These are phyloP conservation scores for Fusarium concolor DNA, from an alignment of 2,329 filamentous ascomycete species.

Conservation along the genomic window DNA sequence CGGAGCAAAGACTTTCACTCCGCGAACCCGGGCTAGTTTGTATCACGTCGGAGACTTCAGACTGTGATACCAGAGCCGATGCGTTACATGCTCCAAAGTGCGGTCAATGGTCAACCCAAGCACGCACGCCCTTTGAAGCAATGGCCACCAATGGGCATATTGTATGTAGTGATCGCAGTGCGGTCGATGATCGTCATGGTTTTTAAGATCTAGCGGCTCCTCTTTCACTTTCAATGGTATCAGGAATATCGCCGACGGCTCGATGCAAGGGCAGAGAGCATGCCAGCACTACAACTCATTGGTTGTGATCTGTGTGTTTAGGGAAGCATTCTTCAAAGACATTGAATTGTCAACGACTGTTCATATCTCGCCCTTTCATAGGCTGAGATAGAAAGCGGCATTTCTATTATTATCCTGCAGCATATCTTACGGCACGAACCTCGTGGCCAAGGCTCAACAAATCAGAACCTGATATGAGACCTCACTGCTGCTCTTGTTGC, in stretches of 20 bases:
- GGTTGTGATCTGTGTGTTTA: too few relatives aligned
- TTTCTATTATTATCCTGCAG: constrained; percentile 42
- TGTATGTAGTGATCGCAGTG: too few relatives aligned
- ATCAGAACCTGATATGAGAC: constrained; percentile 20
- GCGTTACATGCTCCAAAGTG: constrained; percentile 5
- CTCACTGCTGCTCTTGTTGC: constrained; percentile 23
- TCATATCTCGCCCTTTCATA: neutral
- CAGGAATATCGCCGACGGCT: neutral
- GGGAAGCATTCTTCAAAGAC: neutral
- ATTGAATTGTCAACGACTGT: constrained; percentile 5
- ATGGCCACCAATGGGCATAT: neutral
- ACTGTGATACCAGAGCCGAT: constrained; percentile 14
- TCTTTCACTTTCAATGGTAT: neutral
- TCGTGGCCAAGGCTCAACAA: constrained; percentile 25
- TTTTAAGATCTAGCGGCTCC: neutral
- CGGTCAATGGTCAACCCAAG: constrained; percentile 4
- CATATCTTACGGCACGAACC: constrained; percentile 28
- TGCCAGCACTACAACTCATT: neutral
- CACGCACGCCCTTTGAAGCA: neutral
- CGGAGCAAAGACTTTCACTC: neutral
- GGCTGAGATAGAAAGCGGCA: constrained; percentile 13
- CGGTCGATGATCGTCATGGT: neutral
- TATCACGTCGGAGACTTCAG: constrained; percentile 22
- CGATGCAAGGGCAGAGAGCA: neutral
- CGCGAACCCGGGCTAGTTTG: neutral